Evolutionary conservation across 2,329 filamentous ascomycete species (phyloP).

Genomic region (Plenodomus tracheiphilus): DNA sequence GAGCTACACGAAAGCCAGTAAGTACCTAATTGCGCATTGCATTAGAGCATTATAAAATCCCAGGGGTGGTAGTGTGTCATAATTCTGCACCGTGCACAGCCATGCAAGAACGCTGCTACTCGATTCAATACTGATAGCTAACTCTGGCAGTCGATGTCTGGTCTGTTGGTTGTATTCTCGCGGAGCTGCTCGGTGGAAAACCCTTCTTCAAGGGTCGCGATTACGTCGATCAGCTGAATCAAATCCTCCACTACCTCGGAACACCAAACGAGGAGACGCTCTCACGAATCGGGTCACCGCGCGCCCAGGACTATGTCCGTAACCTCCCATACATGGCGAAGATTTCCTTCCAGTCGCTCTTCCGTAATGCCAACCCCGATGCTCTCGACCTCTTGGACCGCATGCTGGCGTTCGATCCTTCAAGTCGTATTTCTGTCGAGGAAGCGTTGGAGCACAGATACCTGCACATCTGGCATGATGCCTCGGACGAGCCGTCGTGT

Average conservation of each 20-base stretch:
- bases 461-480: slow-evolving; percentile 97
- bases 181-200: slow-evolving; percentile 90
- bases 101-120: not conserved
- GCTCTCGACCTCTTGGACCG: slow-evolving; percentile 92
- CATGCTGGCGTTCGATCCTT: slow-evolving; percentile 97
- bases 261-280: slow-evolving; percentile 96
- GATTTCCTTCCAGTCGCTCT: slow-evolving; percentile 83
- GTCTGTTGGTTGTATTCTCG: slow-evolving; percentile 97
- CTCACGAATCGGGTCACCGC: slow-evolving; percentile 87
- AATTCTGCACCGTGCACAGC: too few relatives aligned
- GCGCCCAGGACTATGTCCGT: slow-evolving; percentile 96
- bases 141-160: slow-evolving; percentile 82
- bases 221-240: slow-evolving; percentile 99
- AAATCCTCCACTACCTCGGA: slow-evolving; percentile 96
- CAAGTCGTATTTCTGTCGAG: slow-evolving; percentile 90
- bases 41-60: slow-evolving; percentile 58
- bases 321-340: slow-evolving; percentile 96
- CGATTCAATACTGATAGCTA: slow-evolving; percentile 19
- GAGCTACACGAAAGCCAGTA: slow-evolving; percentile 98
- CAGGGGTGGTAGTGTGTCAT: not conserved
- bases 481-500: slow-evolving; percentile 91
- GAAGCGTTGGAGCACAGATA: slow-evolving; percentile 95
- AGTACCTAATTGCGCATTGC: not conserved
- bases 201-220: slow-evolving; percentile 99
- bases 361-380: slow-evolving; percentile 93